phyloP scores from a whole-genome alignment of 1,284 basidiomycete genomes.

The Sparassis latifolia region DNA sequence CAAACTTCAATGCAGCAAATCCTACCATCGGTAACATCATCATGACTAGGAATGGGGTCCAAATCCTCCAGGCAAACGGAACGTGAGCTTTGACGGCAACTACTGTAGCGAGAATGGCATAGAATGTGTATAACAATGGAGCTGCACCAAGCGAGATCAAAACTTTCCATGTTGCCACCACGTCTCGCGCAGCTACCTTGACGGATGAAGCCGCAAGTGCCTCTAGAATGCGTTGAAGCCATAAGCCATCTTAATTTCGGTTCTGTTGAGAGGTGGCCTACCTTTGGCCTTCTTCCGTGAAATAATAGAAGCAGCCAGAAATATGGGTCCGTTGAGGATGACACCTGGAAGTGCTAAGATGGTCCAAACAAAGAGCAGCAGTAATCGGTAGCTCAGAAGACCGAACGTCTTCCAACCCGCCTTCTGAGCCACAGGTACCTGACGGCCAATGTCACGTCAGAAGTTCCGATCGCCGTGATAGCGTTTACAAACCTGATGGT shows the following conservation, averaged over 20 bases:
- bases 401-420: conserved; percentile 86
- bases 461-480: no score
- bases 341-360: conserved; percentile 89
- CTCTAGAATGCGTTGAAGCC: conserved; percentile 47
- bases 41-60: conserved; percentile 79
- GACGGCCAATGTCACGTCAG: neutral
- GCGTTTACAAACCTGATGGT: conserved; percentile 78
- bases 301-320: conserved; percentile 87
- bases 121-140: conserved; percentile 82
- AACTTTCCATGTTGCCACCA: conserved; percentile 97
- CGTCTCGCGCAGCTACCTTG: conserved; percentile 93
- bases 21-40: conserved; percentile 83
- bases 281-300: conserved; percentile 90
- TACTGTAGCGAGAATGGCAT: conserved; percentile 76
- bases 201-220: conserved; percentile 95
- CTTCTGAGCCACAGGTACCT: conserved; percentile 80
- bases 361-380: conserved; percentile 81
- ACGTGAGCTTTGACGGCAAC: conserved; percentile 68
- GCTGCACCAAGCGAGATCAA: conserved; percentile 90
- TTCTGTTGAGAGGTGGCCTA: conserved; percentile 23
- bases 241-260: neutral
- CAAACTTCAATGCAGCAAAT: conserved; percentile 95
- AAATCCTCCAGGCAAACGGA: conserved; percentile 60
- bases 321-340: conserved; percentile 94
- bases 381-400: conserved; percentile 80